These are phyloP conservation scores for Thelephora terrestris DNA, from an alignment of 1,284 basidiomycete genomes.

Conservation along the genomic window DNA sequence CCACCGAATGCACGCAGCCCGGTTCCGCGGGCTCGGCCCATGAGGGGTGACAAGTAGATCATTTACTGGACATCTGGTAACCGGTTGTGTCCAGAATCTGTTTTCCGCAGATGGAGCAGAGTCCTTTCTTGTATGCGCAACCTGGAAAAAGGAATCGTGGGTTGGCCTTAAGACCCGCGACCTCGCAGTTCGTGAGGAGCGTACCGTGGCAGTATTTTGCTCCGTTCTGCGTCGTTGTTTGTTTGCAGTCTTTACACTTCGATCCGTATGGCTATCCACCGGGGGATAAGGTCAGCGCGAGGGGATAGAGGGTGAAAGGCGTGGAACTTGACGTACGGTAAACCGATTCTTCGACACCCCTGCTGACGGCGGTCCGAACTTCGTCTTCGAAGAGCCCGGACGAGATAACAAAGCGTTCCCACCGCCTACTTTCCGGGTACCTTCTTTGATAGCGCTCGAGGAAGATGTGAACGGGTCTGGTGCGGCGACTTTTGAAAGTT, in stretches of 20 bases:
- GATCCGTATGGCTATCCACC: slow-evolving; percentile 59
- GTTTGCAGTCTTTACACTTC: slow-evolving; percentile 79
- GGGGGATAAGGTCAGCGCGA: slow-evolving; percentile 9
- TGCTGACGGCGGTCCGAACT: slow-evolving; percentile 7
- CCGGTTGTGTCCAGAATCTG: slow-evolving; percentile 71
- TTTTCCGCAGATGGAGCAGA: slow-evolving; percentile 78
- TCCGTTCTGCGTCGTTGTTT: slow-evolving; percentile 68
- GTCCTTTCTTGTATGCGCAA: slow-evolving; percentile 76
- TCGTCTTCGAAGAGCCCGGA: slow-evolving; percentile 25
- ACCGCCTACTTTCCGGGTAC: slow-evolving; percentile 61
- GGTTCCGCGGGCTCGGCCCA: too few species aligned
- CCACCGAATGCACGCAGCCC: too few species aligned
- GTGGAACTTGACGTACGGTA: slow-evolving; percentile 38
- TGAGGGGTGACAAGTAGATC: slow-evolving; percentile 8
- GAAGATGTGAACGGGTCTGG: slow-evolving; percentile 72
- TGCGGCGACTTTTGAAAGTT: slow-evolving; percentile 73
- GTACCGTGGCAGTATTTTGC: slow-evolving; percentile 80
- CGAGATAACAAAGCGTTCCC: slow-evolving; percentile 73
- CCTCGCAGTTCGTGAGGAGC: slow-evolving; percentile 10
- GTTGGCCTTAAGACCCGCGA: neutral
- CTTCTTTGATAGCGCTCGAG: slow-evolving; percentile 63
- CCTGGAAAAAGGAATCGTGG: slow-evolving; percentile 31
- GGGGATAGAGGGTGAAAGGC: neutral
- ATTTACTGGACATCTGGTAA: slow-evolving; percentile 78
- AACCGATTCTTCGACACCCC: slow-evolving; percentile 59